Evolutionary conservation across 2,329 filamentous ascomycete species (phyloP).

Genomic region (Colletotrichum caudatum): DNA sequence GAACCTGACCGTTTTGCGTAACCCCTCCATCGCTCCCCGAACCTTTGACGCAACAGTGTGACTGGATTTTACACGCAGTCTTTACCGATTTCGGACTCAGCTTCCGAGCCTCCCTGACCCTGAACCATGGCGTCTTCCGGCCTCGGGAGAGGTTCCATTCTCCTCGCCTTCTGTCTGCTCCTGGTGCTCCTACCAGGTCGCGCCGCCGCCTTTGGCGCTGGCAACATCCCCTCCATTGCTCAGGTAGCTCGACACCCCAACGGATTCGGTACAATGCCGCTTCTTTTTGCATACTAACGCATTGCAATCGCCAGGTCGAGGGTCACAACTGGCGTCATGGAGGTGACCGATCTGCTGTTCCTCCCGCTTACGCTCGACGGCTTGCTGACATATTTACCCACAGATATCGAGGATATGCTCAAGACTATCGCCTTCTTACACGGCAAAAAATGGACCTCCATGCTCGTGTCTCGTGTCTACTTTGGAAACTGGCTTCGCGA

Average conservation of each 20-base stretch:
- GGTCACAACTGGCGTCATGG: conserved; percentile 79
- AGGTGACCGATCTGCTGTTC: conserved; percentile 53
- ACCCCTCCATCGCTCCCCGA: conserved; percentile 21
- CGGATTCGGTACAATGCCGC: not conserved
- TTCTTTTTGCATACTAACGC: not conserved
- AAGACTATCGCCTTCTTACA: conserved; percentile 81
- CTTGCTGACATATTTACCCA: conserved; percentile 21
- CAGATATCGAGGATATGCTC: conserved; percentile 85
- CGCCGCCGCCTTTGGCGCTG: conserved; percentile 74
- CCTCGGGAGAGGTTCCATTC: conserved; percentile 61
- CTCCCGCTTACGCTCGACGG: not conserved
- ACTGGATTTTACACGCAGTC: conserved; percentile 22
- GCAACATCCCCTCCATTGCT: conserved; percentile 76
- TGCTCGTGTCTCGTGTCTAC: conserved; percentile 82
- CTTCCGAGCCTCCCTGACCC: conserved; percentile 19
- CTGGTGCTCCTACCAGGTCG: conserved; percentile 69
- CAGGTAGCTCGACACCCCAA: conserved; percentile 50
- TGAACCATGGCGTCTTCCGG: conserved; percentile 60
- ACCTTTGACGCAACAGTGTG: conserved; percentile 20
- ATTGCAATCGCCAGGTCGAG: conserved; percentile 65
- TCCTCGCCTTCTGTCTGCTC: conserved; percentile 65
- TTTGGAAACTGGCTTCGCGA: conserved; percentile 91
- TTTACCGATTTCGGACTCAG: conserved; percentile 6
- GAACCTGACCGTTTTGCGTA: conserved; percentile 7
- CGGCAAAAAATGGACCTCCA: conserved; percentile 86